Conservation (phyloP, 129 eudicot species). For the Lactuca sativa region DNA sequence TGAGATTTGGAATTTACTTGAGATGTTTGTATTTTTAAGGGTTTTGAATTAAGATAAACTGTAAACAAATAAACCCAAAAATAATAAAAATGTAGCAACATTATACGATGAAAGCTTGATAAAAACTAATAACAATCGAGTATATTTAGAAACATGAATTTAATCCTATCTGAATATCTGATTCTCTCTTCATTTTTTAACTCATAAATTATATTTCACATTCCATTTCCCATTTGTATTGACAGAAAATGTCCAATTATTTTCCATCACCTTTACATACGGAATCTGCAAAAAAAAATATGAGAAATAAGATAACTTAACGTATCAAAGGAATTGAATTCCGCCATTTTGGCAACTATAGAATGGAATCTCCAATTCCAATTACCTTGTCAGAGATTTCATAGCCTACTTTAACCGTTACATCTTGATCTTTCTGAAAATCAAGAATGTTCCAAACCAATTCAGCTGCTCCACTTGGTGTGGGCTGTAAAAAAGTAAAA, state of each 20-base stretch:
- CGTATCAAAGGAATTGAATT: background rate
- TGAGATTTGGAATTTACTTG: background rate
- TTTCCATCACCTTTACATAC: constrained; percentile 78
- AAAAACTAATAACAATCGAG: constrained; percentile 10
- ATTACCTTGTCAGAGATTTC: constrained; percentile 76
- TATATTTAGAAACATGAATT: constrained; percentile 16
- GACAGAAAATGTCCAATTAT: constrained; percentile 84
- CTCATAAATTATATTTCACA: constrained; percentile 75
- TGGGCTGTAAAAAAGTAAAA: constrained; percentile 42
- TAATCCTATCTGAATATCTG: constrained; percentile 24
- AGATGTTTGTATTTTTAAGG: background rate
- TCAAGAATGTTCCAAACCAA: constrained; percentile 65
- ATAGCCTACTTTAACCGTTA: constrained; percentile 81
- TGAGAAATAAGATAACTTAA: background rate
- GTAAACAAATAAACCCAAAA: background rate
- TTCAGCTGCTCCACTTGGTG: constrained; percentile 73
- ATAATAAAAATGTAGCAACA: constrained; percentile 8
- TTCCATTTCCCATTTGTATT: constrained; percentile 82
- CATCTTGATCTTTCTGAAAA: constrained; percentile 81
- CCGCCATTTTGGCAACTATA: background rate
- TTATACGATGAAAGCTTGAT: constrained; percentile 13
- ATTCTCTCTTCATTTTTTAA: constrained; percentile 14
- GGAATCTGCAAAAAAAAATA: constrained; percentile 54
- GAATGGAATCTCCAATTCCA: too few species aligned
- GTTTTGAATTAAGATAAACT: too few species aligned